A percentile compares a stretch with the other conserved stretches of the same genome.
phyloP scores from a whole-genome alignment of 2,329 filamentous ascomycete species.

The Colletotrichum sp. region DNA sequence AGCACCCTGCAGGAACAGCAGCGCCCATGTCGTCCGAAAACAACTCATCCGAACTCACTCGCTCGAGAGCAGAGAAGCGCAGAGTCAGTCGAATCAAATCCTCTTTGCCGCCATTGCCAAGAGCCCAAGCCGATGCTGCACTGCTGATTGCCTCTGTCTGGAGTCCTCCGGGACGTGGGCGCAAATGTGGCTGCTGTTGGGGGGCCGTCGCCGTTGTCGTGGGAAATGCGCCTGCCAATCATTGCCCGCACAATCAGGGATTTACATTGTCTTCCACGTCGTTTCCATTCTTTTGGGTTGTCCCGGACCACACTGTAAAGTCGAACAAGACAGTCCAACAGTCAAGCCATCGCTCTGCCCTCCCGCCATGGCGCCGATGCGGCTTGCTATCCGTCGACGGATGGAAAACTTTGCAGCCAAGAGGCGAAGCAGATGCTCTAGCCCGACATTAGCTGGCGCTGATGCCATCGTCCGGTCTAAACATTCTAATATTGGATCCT shows the following conservation, averaged over 20 bases:
- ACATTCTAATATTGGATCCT: neutral
- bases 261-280: neutral
- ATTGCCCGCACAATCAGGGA: neutral
- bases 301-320: neutral
- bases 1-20: conserved; percentile 22
- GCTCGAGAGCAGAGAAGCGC: neutral
- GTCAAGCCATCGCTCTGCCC: neutral
- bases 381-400: conserved; percentile 3
- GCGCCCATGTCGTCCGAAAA: neutral
- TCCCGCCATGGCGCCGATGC: conserved; percentile 12
- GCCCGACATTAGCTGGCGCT: neutral
- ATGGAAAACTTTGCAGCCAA: neutral
- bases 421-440: neutral
- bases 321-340: neutral
- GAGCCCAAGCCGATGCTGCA: neutral
- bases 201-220: neutral
- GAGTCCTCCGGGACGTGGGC: neutral
- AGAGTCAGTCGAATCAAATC: neutral
- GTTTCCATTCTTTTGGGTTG: neutral
- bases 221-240: conserved; percentile 15
- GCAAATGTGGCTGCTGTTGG: neutral
- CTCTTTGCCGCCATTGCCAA: neutral
- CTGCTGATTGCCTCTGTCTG: neutral
- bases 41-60: conserved; percentile 5
- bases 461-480: neutral